phyloP scores from a whole-genome alignment of 257 asterid species.

The Hygrophila difformis region DNA sequence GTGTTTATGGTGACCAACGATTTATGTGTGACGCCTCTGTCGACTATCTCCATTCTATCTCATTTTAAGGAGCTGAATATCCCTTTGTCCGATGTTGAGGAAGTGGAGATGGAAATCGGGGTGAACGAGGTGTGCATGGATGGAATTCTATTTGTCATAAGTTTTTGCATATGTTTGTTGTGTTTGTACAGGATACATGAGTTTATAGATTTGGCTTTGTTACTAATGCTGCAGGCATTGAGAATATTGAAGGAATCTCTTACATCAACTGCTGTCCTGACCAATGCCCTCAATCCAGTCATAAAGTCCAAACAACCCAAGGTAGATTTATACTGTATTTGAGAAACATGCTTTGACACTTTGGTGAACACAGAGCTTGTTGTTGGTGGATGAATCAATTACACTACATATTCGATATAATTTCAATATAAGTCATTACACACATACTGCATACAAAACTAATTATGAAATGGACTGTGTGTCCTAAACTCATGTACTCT shows the following conservation, averaged over 20 bases:
- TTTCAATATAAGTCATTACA: no score
- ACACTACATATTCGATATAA: no score
- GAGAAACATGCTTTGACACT: no score
- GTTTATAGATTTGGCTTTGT: neutral
- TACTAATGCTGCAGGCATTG: slow-evolving; percentile 19
- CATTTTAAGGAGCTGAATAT: neutral
- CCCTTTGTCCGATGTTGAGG: slow-evolving; percentile 10
- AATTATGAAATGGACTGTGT: no score
- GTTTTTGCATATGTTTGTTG: neutral
- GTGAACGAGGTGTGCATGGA: slow-evolving; percentile 13
- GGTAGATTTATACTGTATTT: no score
- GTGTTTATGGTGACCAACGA: slow-evolving; percentile 17
- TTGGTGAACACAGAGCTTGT: no score
- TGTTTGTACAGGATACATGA: neutral
- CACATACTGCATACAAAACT: no score
- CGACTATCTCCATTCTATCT: neutral
- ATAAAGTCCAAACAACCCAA: slow-evolving; percentile 9
- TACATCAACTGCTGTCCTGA: slow-evolving; percentile 13
- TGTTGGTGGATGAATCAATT: no score
- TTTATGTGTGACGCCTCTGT: slow-evolving; percentile 15
- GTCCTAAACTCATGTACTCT: no score
- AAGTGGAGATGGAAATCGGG: slow-evolving; percentile 4
- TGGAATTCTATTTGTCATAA: neutral
- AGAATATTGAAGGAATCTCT: slow-evolving; percentile 21
- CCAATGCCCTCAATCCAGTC: slow-evolving; percentile 7